Evolutionary conservation across 129 eudicot species (phyloP).

Genomic region (Flaveria brownii): DNA sequence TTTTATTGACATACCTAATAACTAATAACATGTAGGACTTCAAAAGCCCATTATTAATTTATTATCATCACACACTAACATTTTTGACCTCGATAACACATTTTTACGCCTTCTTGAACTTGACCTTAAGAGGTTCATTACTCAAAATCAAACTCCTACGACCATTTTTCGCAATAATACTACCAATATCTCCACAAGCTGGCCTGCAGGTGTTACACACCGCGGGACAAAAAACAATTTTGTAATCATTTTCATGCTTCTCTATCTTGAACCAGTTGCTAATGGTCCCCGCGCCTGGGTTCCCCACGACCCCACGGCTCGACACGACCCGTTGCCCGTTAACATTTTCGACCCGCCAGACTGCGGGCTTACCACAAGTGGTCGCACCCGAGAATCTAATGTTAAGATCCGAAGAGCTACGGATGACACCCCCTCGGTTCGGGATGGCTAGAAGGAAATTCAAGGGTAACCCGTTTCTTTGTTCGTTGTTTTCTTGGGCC

Average conservation of each 20-base stretch:
- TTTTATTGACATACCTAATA: conserved; percentile 7
- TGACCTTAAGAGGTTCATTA: conserved; percentile 25
- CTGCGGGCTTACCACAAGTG: conserved; percentile 35
- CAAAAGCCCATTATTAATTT: conserved; percentile 1
- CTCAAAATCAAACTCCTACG: conserved; percentile 22
- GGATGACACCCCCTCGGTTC: conserved; percentile 43
- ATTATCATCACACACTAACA: conserved; percentile 12
- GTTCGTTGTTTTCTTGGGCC: conserved; percentile 31
- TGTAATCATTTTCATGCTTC: conserved; percentile 35
- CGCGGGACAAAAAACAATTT: conserved; percentile 31
- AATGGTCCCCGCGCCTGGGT: conserved; percentile 44
- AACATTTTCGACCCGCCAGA: conserved; percentile 42
- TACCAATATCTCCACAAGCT: conserved; percentile 22
- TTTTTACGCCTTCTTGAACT: conserved; percentile 27
- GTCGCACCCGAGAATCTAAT: conserved; percentile 33
- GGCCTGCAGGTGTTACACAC: conserved; percentile 25
- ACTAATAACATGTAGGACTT: background rate
- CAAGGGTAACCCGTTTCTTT: conserved; percentile 12
- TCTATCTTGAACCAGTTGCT: conserved; percentile 54
- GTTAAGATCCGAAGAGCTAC: conserved; percentile 45
- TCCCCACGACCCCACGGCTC: conserved; percentile 44
- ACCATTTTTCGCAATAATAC: conserved; percentile 20
- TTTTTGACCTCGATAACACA: background rate
- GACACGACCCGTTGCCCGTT: conserved; percentile 37
- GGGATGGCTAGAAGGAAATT: conserved; percentile 43